A percentile compares a stretch with the other conserved stretches of the same genome.
Evolutionary conservation across 2,329 filamentous ascomycete genomes (phyloP).

Genomic region (Arthrobotrys megalospora): DNA sequence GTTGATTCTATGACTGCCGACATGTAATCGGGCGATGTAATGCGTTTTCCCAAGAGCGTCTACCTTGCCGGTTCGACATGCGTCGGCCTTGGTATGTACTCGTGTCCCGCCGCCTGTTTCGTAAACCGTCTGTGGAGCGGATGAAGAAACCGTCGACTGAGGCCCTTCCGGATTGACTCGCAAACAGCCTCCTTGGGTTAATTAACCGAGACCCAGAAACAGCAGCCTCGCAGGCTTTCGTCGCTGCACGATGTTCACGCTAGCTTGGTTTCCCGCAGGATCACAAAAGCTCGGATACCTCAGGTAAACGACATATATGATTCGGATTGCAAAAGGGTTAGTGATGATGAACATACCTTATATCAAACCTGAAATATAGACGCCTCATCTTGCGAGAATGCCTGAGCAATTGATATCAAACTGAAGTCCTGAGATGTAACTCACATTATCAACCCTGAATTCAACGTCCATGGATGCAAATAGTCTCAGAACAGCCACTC

Average conservation of each 20-base stretch:
- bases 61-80: slow-evolving; percentile 11
- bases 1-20: slow-evolving; percentile 29
- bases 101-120: slow-evolving; percentile 35
- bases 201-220: slow-evolving; percentile 53
- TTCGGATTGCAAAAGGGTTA: slow-evolving; percentile 25
- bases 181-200: slow-evolving; percentile 37
- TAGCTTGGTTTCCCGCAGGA: slow-evolving; percentile 16
- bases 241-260: slow-evolving; percentile 28
- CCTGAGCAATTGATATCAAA: slow-evolving; percentile 7
- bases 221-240: slow-evolving; percentile 12
- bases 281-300: slow-evolving; percentile 18
- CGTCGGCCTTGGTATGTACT: slow-evolving; percentile 26
- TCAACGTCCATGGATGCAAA: slow-evolving; percentile 15
- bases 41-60: slow-evolving; percentile 39
- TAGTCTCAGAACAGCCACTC: slow-evolving; percentile 16
- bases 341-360: slow-evolving; percentile 23
- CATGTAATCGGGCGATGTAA: slow-evolving; percentile 40
- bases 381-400: background rate
- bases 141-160: slow-evolving; percentile 23
- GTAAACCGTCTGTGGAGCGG: slow-evolving; percentile 25
- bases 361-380: slow-evolving; percentile 17
- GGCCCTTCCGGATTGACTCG: slow-evolving; percentile 12
- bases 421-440: slow-evolving; percentile 10
- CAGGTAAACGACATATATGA: slow-evolving; percentile 19
- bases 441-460: slow-evolving; percentile 13